Evolutionary conservation across 495 filamentous ascomycete species (phyloP).

Genomic region (Penicillium chermesinum): DNA sequence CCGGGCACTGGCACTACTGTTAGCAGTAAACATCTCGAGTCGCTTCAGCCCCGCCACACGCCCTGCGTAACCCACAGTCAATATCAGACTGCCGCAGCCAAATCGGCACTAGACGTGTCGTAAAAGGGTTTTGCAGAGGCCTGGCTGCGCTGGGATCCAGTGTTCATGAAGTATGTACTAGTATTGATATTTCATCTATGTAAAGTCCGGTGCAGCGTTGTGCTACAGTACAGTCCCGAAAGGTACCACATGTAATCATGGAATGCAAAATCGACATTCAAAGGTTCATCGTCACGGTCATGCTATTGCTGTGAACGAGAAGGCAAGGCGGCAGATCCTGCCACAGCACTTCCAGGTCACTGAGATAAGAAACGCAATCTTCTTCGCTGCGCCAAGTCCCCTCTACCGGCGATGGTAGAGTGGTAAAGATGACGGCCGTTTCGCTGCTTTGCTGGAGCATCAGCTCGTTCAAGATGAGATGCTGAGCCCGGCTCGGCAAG

Average conservation of each 20-base stretch:
- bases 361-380: conserved; percentile 65
- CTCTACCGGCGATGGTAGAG: conserved; percentile 70
- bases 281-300: conserved; percentile 84
- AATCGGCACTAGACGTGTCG: too few relatives aligned
- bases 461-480: conserved; percentile 80
- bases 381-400: conserved; percentile 66
- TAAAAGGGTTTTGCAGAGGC: too few relatives aligned
- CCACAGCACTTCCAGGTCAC: conserved; percentile 71
- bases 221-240: background rate
- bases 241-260: background rate
- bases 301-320: conserved; percentile 82
- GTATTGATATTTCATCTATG: too few relatives aligned
- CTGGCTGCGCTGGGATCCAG: too few relatives aligned
- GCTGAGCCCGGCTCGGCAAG: conserved; percentile 73
- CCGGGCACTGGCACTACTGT: too few relatives aligned
- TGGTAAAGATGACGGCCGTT: conserved; percentile 80
- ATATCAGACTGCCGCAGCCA: too few relatives aligned
- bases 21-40: too few relatives aligned
- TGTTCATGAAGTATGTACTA: too few relatives aligned
- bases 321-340: conserved; percentile 63
- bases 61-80: too few relatives aligned
- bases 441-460: conserved; percentile 64
- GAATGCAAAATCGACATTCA: conserved; percentile 38
- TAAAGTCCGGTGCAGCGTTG: too few relatives aligned
- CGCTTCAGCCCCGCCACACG: too few relatives aligned